Evolutionary conservation across 2,329 filamentous ascomycete species (phyloP).

Genomic region (Proliferodiscus dingleyae): DNA sequence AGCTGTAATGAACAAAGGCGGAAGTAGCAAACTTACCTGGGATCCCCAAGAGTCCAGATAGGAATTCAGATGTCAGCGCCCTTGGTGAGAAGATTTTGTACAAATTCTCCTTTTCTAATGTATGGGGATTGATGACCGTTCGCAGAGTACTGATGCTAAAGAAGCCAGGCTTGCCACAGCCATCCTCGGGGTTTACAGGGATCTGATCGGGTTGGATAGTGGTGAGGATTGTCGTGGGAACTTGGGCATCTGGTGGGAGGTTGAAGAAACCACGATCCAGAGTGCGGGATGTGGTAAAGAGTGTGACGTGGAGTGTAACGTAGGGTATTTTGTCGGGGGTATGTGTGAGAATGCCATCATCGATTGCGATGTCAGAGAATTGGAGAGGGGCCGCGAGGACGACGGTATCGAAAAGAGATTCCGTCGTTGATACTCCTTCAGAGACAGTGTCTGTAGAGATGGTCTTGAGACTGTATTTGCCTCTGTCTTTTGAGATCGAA

Average conservation of each 20-base stretch:
- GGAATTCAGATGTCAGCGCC: conserved; percentile 46
- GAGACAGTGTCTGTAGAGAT: conserved; percentile 10
- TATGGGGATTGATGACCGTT: conserved; percentile 55
- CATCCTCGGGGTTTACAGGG: conserved; percentile 42
- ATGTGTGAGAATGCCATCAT: conserved; percentile 62
- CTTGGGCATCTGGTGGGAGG: conserved; percentile 48
- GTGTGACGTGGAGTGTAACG: conserved; percentile 79
- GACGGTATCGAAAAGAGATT: conserved; percentile 64
- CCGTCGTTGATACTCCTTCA: conserved; percentile 7
- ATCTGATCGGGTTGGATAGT: conserved; percentile 62
- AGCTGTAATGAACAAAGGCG: conserved; percentile 27
- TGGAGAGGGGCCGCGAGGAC: conserved; percentile 82
- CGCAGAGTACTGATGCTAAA: conserved; percentile 78
- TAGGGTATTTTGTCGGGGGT: conserved; percentile 78
- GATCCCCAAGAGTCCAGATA: conserved; percentile 47
- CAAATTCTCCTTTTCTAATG: conserved; percentile 48
- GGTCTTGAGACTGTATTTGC: conserved; percentile 44
- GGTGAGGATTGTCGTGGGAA: conserved; percentile 76
- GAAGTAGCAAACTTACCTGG: conserved; percentile 12
- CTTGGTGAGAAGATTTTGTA: conserved; percentile 63
- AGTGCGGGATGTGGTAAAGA: conserved; percentile 74
- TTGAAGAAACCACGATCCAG: conserved; percentile 72
- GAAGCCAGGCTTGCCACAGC: conserved; percentile 71
- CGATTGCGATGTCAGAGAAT: conserved; percentile 63
- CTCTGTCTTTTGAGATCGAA: conserved; percentile 47